A percentile compares a stretch with the other conserved stretches of the same genome.
Conservation (phyloP, 495 filamentous ascomycete genomes). For the Staphylotrichum tortipilum region DNA sequence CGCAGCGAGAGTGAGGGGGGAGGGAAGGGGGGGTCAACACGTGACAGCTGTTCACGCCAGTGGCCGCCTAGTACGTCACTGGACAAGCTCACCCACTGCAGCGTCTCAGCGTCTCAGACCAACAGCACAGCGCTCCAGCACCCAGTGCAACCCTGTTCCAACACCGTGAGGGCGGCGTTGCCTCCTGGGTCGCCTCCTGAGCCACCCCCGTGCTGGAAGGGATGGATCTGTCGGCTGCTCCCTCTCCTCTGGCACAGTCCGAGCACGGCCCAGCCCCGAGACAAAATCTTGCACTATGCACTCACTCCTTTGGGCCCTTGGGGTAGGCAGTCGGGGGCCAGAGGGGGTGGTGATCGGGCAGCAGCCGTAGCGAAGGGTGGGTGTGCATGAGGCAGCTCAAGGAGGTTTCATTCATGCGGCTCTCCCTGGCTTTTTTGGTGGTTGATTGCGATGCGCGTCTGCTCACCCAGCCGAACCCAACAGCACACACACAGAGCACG, state of each 20-base stretch:
- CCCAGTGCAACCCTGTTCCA: not conserved
- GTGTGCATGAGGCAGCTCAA: slow-evolving; percentile 5
- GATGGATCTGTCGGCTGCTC: not conserved
- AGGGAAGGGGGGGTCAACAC: no score
- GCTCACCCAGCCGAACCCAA: no score
- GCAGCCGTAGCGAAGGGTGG: not conserved
- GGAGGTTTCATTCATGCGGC: not conserved
- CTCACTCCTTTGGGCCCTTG: no score
- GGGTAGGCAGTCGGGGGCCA: no score
- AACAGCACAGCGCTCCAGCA: not conserved
- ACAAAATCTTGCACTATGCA: no score
- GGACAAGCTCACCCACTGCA: no score
- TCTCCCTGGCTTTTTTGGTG: not conserved
- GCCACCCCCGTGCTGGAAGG: not conserved
- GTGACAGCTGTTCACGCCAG: slow-evolving; percentile 12
- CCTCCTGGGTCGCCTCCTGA: not conserved
- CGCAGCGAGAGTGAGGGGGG: no score
- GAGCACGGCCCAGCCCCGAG: no score
- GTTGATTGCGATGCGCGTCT: no score
- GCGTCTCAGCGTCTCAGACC: no score
- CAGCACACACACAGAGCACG: no score
- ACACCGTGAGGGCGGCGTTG: not conserved
- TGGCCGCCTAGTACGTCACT: slow-evolving; percentile 8
- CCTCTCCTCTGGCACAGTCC: not conserved
- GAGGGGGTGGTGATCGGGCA: not conserved